These are phyloP conservation scores for Fagus sylvatica DNA, from an alignment of 306 rosid genomes.

Conservation along the genomic window DNA sequence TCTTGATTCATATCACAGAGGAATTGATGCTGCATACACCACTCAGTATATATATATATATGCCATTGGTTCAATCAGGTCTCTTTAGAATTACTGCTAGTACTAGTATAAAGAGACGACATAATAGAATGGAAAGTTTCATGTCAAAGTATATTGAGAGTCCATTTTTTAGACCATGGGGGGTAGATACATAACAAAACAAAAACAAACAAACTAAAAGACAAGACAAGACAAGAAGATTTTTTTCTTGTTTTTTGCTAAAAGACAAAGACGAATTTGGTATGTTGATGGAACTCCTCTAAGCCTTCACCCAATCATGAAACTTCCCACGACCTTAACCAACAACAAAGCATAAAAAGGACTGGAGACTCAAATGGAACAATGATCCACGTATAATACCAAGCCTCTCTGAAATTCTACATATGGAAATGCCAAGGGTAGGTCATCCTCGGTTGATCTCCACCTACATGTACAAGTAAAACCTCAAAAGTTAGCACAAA, in stretches of 20 bases:
- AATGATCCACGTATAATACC: conserved; percentile 26
- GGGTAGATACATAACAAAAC: too few species aligned
- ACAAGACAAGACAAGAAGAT: too few species aligned
- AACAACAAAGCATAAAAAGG: background rate
- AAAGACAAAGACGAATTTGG: background rate
- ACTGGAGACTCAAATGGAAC: background rate
- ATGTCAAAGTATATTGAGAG: background rate
- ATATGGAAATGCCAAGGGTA: conserved; percentile 36
- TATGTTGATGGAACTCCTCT: background rate
- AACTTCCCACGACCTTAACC: background rate
- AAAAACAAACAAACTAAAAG: too few species aligned
- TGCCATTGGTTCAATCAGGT: background rate
- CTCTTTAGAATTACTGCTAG: background rate
- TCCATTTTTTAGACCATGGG: too few species aligned
- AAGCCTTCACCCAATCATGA: background rate
- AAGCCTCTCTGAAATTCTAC: conserved; percentile 37
- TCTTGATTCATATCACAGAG: background rate
- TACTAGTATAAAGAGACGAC: background rate
- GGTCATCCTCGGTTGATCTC: conserved; percentile 34
- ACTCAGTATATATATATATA: background rate
- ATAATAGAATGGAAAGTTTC: background rate
- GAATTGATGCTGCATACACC: background rate
- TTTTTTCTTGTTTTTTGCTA: too few species aligned
- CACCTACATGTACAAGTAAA: conserved; percentile 24
- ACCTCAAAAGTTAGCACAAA: background rate